Percentiles rank a stretch among this genome's conserved stretches.
Evolutionary conservation across 768 basidiomycete genomes (phyloP).

Genomic region (Panaeolus papilionaceus): DNA sequence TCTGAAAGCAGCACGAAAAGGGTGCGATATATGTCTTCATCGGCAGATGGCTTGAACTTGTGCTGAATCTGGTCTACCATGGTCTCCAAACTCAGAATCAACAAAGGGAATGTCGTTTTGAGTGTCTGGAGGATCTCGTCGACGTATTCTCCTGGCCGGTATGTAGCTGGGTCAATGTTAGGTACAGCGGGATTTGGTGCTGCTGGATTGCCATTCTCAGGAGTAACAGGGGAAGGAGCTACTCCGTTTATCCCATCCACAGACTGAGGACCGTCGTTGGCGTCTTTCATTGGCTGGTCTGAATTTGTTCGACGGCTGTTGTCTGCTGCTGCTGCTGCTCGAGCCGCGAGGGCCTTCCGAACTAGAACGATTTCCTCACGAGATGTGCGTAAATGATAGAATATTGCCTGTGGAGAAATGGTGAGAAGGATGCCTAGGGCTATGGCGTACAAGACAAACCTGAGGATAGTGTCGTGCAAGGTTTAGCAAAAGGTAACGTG

Average conservation of each 20-base stretch:
- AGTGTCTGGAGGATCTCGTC: slow-evolving; percentile 94
- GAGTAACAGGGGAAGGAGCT: slow-evolving; percentile 25
- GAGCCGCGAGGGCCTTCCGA: slow-evolving; percentile 46
- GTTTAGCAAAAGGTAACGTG: slow-evolving; percentile 85
- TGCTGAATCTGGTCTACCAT: slow-evolving; percentile 94
- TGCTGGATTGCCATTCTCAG: slow-evolving; percentile 22
- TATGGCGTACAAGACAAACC: slow-evolving; percentile 48
- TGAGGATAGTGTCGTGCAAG: slow-evolving; percentile 94
- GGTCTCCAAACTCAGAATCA: slow-evolving; percentile 95
- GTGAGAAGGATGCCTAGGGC: background rate
- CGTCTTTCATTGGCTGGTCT: slow-evolving; percentile 35
- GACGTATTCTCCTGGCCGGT: slow-evolving; percentile 85
- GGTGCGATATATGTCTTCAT: slow-evolving; percentile 95
- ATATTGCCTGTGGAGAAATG: slow-evolving; percentile 70
- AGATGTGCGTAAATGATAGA: slow-evolving; percentile 89
- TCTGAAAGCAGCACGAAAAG: slow-evolving; percentile 89
- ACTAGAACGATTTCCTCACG: slow-evolving; percentile 51
- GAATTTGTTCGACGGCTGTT: slow-evolving; percentile 33
- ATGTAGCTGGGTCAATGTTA: slow-evolving; percentile 13
- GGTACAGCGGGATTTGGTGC: slow-evolving; percentile 25
- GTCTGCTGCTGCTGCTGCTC: slow-evolving; percentile 41
- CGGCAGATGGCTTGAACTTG: slow-evolving; percentile 86
- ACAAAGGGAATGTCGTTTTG: slow-evolving; percentile 94
- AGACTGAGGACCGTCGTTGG: slow-evolving; percentile 29
- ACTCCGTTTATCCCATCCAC: slow-evolving; percentile 20